Percentiles rank a stretch among this genome's conserved stretches.
Conservation (phyloP, 129 eudicot species). For the Glebionis coronaria region DNA sequence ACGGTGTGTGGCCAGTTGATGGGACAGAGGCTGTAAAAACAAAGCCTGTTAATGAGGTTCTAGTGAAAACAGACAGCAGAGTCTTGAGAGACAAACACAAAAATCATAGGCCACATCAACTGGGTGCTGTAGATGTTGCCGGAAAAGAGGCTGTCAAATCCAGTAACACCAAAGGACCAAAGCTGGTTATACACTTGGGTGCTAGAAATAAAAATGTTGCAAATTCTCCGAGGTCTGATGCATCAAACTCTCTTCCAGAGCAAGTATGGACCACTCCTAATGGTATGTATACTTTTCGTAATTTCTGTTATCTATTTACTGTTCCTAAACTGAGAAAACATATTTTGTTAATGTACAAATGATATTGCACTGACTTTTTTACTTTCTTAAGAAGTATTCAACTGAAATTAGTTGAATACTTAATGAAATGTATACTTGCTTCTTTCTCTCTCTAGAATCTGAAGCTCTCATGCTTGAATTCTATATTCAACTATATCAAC, state of each 20-base stretch:
- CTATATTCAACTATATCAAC: not conserved
- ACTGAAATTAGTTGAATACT: not conserved
- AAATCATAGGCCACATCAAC: conserved; percentile 38
- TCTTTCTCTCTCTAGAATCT: not conserved
- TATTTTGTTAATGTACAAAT: not conserved
- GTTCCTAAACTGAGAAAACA: not conserved
- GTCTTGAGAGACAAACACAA: conserved; percentile 45
- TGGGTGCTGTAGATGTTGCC: conserved; percentile 29
- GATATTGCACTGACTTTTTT: not conserved
- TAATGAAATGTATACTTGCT: not conserved
- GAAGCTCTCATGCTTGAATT: not conserved
- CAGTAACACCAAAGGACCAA: conserved; percentile 61
- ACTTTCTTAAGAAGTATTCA: not conserved
- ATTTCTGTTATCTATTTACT: not conserved
- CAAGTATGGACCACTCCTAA: conserved; percentile 47
- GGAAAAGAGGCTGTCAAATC: conserved; percentile 42
- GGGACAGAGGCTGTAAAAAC: conserved; percentile 41
- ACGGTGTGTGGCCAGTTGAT: conserved; percentile 43
- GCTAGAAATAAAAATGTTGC: conserved; percentile 51
- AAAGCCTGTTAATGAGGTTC: conserved; percentile 50
- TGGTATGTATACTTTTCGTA: conserved; percentile 39
- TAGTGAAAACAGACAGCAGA: conserved; percentile 34
- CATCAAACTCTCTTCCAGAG: conserved; percentile 54
- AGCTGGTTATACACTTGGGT: conserved; percentile 92
- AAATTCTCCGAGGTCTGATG: conserved; percentile 72